Evolutionary conservation across 345 rosid genomes (phyloP).

Genomic region (Sisymbrium irio): DNA sequence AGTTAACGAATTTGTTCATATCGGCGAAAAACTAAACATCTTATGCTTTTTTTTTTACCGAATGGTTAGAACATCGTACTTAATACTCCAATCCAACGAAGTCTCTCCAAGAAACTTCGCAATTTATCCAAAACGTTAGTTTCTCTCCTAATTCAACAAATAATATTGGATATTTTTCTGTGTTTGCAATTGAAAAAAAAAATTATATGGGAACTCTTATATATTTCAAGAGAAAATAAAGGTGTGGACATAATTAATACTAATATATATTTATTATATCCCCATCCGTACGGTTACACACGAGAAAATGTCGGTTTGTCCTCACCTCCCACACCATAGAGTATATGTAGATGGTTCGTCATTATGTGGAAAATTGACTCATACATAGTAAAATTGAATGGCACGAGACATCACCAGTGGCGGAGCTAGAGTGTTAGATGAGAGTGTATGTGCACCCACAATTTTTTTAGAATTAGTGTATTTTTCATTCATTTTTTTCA

Average conservation of each 20-base stretch:
- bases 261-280: background rate
- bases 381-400: background rate
- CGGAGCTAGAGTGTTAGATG: too few species aligned
- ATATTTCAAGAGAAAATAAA: background rate
- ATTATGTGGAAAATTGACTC: background rate
- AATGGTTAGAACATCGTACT: too few species aligned
- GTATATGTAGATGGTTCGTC: constrained; percentile 19
- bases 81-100: too few species aligned
- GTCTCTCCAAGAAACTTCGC: too few species aligned
- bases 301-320: constrained; percentile 15
- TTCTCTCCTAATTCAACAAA: background rate
- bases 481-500: too few species aligned
- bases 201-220: background rate
- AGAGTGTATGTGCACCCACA: too few species aligned
- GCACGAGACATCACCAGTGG: too few species aligned
- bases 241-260: background rate
- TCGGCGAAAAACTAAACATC: background rate
- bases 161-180: background rate
- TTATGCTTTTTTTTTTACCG: too few species aligned
- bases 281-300: background rate
- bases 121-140: background rate
- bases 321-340: background rate
- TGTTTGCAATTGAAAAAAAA: background rate
- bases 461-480: too few species aligned
- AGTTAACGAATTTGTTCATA: background rate